Conservation (phyloP, 2,329 filamentous ascomycete species). For the Mycosphaerella sp. region DNA sequence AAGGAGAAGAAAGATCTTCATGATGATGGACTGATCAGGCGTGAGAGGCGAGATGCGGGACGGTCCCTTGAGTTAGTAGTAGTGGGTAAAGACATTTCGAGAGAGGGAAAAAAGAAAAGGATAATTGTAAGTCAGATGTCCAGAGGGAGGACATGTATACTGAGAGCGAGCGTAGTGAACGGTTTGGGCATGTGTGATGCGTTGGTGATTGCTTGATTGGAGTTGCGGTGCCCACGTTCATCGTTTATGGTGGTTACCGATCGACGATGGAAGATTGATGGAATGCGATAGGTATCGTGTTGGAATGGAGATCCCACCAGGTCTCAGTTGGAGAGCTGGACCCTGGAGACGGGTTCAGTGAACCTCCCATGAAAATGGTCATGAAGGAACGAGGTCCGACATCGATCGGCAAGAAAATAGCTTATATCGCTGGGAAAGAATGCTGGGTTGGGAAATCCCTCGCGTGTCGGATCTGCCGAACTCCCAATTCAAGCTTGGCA, state of each 20-base stretch:
- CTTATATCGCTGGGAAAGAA: background rate
- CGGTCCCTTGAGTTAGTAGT: background rate
- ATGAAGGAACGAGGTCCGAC: background rate
- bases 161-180: background rate
- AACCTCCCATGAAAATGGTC: too few relatives aligned
- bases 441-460: background rate
- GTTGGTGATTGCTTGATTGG: background rate
- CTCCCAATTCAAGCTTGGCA: background rate
- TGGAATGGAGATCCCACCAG: background rate
- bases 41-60: background rate
- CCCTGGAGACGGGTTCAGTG: too few relatives aligned
- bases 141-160: background rate
- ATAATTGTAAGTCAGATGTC: background rate
- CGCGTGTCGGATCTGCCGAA: background rate
- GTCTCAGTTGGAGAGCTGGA: background rate
- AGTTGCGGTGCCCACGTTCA: background rate
- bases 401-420: background rate
- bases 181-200: background rate
- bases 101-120: too few relatives aligned
- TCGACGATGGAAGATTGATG: background rate
- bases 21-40: background rate
- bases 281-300: background rate
- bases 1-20: background rate
- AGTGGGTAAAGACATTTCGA: background rate
- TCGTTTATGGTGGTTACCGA: background rate